These are phyloP conservation scores for Eucalyptus albens DNA, from an alignment of 345 rosid genomes.

Conservation along the genomic window DNA sequence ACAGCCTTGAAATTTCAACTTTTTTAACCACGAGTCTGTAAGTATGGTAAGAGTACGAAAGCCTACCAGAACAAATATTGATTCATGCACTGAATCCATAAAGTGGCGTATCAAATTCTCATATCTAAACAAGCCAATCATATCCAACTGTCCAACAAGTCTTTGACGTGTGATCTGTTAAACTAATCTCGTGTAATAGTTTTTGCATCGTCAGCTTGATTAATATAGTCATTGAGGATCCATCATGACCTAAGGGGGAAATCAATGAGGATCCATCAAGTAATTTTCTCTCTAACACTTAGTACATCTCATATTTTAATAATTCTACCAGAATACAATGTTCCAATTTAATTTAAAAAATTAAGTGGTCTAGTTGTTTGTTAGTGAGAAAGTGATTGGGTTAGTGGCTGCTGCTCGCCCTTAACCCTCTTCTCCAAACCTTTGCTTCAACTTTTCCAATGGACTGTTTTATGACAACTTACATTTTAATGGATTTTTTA, in stretches of 20 bases:
- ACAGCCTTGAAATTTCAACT: neutral
- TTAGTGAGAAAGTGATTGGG: neutral
- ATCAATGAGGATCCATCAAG: neutral
- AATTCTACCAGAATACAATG: neutral
- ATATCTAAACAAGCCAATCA: neutral
- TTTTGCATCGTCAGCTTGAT: neutral
- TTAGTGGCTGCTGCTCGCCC: neutral
- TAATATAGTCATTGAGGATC: neutral
- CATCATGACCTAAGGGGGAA: neutral
- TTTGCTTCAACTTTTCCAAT: neutral
- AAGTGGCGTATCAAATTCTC: neutral
- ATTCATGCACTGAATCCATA: neutral
- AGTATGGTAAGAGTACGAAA: neutral
- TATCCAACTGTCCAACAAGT: neutral
- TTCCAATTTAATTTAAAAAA: neutral
- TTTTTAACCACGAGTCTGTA: neutral
- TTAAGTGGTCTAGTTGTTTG: neutral
- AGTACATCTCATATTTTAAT: neutral
- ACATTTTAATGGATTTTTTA: neutral
- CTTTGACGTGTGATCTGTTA: neutral
- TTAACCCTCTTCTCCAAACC: neutral
- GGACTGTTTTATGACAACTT: neutral
- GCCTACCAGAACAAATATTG: neutral
- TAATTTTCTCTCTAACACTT: neutral
- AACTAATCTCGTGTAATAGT: neutral